phyloP scores from a whole-genome alignment of 192 early-diverging fungal genomes.

The Funneliformis geosporum region DNA sequence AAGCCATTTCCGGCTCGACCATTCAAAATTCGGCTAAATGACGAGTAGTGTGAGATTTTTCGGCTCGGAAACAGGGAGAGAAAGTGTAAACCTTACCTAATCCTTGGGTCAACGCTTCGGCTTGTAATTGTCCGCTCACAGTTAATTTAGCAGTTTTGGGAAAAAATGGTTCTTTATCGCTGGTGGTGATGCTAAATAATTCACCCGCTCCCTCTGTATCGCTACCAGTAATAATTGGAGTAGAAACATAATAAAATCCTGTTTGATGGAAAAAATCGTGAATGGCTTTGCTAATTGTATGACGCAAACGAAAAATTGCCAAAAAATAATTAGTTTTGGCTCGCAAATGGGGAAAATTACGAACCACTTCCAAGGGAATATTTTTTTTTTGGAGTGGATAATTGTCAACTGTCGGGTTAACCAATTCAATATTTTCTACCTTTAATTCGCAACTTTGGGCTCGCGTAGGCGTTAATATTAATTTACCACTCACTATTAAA shows the following conservation, averaged over 20 bases:
- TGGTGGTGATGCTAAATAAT: constrained; percentile 23
- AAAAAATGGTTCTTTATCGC: constrained; percentile 21
- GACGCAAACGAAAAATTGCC: not conserved
- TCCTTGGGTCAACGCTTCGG: constrained; percentile 23
- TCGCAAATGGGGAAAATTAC: constrained; percentile 18
- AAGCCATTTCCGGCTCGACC: no score
- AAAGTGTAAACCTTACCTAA: constrained; percentile 23
- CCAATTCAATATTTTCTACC: not conserved
- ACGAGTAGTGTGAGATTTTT: constrained; percentile 21
- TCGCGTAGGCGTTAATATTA: not conserved
- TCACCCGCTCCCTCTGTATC: constrained; percentile 15
- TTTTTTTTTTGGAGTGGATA: constrained; percentile 26
- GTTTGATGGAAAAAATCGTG: constrained; percentile 19
- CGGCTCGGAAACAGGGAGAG: constrained; percentile 22
- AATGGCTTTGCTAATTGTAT: not conserved
- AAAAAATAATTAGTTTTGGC: constrained; percentile 30
- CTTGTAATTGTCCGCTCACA: constrained; percentile 22
- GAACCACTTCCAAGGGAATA: constrained; percentile 15
- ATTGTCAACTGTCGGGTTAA: not conserved
- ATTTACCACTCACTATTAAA: constrained; percentile 10
- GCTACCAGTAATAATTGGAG: constrained; percentile 14
- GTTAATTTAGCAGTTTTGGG: constrained; percentile 5
- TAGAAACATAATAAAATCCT: constrained; percentile 20
- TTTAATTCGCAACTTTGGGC: not conserved
- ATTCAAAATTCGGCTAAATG: constrained; percentile 18